These are phyloP conservation scores for Sporothrix pseudoabietina DNA, from an alignment of 2,329 filamentous ascomycete genomes.

Conservation along the genomic window DNA sequence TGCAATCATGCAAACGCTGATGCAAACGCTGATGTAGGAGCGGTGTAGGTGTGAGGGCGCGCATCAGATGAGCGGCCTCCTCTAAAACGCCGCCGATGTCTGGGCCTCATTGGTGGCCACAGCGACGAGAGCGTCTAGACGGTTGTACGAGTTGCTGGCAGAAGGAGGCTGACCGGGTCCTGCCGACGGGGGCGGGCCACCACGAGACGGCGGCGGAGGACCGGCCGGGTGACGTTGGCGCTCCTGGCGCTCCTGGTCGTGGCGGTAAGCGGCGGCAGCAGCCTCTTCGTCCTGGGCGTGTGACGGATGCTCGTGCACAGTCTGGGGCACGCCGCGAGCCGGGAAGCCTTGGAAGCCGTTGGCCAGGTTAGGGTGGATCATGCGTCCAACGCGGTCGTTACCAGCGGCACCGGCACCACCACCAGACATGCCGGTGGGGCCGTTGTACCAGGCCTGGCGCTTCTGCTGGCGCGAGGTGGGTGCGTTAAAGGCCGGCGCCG, in stretches of 20 bases:
- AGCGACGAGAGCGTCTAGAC: slow-evolving; percentile 35
- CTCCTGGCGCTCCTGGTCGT: neutral
- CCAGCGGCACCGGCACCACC: slow-evolving; percentile 32
- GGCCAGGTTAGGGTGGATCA: slow-evolving; percentile 57
- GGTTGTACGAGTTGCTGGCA: slow-evolving; percentile 6
- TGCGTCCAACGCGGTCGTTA: slow-evolving; percentile 53
- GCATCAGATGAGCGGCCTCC: no score
- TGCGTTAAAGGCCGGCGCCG: slow-evolving; percentile 55
- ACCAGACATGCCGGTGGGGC: slow-evolving; percentile 39
- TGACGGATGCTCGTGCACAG: slow-evolving; percentile 31
- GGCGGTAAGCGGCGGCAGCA: slow-evolving; percentile 2
- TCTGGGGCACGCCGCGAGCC: slow-evolving; percentile 33
- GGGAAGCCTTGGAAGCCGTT: slow-evolving; percentile 36
- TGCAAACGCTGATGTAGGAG: no score
- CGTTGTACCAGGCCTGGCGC: slow-evolving; percentile 73
- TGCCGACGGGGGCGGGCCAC: neutral
- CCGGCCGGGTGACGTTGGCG: neutral
- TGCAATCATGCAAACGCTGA: no score
- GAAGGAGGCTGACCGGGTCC: neutral
- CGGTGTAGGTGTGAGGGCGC: no score
- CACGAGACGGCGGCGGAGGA: neutral
- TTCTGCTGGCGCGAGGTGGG: slow-evolving; percentile 61
- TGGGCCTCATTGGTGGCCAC: slow-evolving; percentile 34
- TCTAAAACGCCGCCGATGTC: slow-evolving; percentile 34
- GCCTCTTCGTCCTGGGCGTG: slow-evolving; percentile 11